These are phyloP conservation scores for Monosporozyma aquatica DNA, from an alignment of 805 yeast species.

Conservation along the genomic window DNA sequence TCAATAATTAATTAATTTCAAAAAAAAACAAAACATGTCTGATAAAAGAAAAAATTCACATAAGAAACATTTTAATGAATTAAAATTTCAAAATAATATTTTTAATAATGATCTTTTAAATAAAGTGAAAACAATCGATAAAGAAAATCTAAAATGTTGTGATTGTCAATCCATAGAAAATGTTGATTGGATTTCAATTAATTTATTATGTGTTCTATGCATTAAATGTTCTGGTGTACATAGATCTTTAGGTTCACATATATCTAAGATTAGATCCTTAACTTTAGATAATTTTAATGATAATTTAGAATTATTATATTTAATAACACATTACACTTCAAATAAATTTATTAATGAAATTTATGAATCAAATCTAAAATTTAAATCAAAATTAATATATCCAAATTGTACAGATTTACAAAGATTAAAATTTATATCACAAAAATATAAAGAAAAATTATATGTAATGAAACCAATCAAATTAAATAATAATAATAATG, in stretches of 20 bases:
- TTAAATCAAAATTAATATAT: constrained; percentile 24
- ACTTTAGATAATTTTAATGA: constrained; percentile 61
- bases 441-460: constrained; percentile 52
- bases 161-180: constrained; percentile 58
- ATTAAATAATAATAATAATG: constrained; percentile 7
- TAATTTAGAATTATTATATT: constrained; percentile 43
- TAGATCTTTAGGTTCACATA: constrained; percentile 73
- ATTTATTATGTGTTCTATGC: constrained; percentile 63
- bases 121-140: constrained; percentile 30
- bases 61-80: constrained; percentile 5
- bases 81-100: background rate
- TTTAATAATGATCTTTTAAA: constrained; percentile 6
- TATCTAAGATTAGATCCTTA: constrained; percentile 69
- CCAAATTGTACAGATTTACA: constrained; percentile 35
- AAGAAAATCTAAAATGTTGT: constrained; percentile 59
- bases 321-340: constrained; percentile 44
- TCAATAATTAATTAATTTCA: background rate
- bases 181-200: constrained; percentile 85
- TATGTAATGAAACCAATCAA: constrained; percentile 28
- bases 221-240: constrained; percentile 85
- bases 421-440: constrained; percentile 50
- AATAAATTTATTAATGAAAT: constrained; percentile 50
- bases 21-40: background rate
- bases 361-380: constrained; percentile 40
- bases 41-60: background rate